Evolutionary conservation across 1,284 basidiomycete species (phyloP).

Genomic region (Ustilago lituana): DNA sequence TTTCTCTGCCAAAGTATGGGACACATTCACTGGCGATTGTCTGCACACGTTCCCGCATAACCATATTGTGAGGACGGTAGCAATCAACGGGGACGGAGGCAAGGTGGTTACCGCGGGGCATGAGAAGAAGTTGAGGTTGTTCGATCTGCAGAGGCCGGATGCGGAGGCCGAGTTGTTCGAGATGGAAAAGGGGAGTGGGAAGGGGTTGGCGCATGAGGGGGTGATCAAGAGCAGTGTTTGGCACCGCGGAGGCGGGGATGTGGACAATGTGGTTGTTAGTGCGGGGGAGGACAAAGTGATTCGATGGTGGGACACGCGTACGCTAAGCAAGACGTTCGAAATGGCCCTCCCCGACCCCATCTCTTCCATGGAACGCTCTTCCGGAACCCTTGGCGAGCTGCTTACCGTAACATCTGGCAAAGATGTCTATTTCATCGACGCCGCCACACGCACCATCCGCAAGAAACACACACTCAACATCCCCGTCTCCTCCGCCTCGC

Average conservation of each 20-base stretch:
- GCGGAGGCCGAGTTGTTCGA: conserved; percentile 83
- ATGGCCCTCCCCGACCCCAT: conserved; percentile 82
- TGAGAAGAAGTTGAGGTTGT: conserved; percentile 96
- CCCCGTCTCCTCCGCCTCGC: conserved; percentile 85
- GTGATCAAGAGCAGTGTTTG: conserved; percentile 91
- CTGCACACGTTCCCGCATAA: conserved; percentile 95
- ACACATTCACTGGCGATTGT: conserved; percentile 85
- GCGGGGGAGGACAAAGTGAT: conserved; percentile 91
- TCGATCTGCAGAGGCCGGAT: conserved; percentile 78
- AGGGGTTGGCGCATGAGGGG: conserved; percentile 76
- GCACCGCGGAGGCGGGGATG: conserved; percentile 72
- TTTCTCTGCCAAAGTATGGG: conserved; percentile 98
- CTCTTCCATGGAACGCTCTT: conserved; percentile 83
- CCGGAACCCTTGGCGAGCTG: conserved; percentile 82
- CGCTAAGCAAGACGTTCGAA: conserved; percentile 76
- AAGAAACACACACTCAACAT: conserved; percentile 51
- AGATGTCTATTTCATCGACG: conserved; percentile 80
- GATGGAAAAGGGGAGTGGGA: conserved; percentile 69
- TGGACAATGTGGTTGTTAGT: conserved; percentile 77
- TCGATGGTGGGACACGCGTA: conserved; percentile 94
- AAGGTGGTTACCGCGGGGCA: conserved; percentile 90
- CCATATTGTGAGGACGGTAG: conserved; percentile 96
- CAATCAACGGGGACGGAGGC: conserved; percentile 76
- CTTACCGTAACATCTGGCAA: conserved; percentile 90
- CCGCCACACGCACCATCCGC: conserved; percentile 27